A percentile compares a stretch with the other conserved stretches of the same genome.
Conservation (phyloP, 805 yeast genomes). For the Candida endomychidarum region DNA sequence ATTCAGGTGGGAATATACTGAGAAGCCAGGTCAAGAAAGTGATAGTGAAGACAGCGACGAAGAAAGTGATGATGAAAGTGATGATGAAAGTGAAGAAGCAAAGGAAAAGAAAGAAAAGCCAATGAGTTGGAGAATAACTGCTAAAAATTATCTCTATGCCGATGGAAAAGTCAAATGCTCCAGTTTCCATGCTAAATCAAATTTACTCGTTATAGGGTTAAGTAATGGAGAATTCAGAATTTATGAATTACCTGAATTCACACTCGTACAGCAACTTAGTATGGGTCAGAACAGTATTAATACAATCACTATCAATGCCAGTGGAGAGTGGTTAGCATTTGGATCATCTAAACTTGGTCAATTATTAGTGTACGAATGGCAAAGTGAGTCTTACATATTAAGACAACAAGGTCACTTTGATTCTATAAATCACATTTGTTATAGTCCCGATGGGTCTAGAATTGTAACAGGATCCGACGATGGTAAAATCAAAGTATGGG, state of each 20-base stretch:
- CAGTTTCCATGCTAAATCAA: slow-evolving; percentile 73
- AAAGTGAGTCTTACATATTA: slow-evolving; percentile 89
- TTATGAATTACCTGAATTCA: slow-evolving; percentile 82
- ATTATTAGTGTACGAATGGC: slow-evolving; percentile 96
- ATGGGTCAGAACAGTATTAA: slow-evolving; percentile 91
- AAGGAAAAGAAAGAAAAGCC: slow-evolving; percentile 31
- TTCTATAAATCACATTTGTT: slow-evolving; percentile 75
- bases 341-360: slow-evolving; percentile 94
- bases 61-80: slow-evolving; percentile 37
- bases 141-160: slow-evolving; percentile 71
- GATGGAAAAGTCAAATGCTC: slow-evolving; percentile 76
- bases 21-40: slow-evolving; percentile 49
- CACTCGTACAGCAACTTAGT: slow-evolving; percentile 77
- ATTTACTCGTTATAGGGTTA: slow-evolving; percentile 84
- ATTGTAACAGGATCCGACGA: slow-evolving; percentile 94
- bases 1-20: slow-evolving; percentile 85
- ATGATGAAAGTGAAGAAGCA: slow-evolving; percentile 36
- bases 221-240: slow-evolving; percentile 86
- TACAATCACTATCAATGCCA: slow-evolving; percentile 70
- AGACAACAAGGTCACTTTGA: slow-evolving; percentile 98
- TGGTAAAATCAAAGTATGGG: slow-evolving; percentile 97
- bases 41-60: slow-evolving; percentile 37
- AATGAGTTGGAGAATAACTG: slow-evolving; percentile 79
- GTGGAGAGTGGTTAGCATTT: slow-evolving; percentile 97
- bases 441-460: slow-evolving; percentile 93